Evolutionary conservation across 2,329 filamentous ascomycete species (phyloP), one percentile per base, ranked within the genome.

Genomic region (Ustilaginoidea virens): DNA sequence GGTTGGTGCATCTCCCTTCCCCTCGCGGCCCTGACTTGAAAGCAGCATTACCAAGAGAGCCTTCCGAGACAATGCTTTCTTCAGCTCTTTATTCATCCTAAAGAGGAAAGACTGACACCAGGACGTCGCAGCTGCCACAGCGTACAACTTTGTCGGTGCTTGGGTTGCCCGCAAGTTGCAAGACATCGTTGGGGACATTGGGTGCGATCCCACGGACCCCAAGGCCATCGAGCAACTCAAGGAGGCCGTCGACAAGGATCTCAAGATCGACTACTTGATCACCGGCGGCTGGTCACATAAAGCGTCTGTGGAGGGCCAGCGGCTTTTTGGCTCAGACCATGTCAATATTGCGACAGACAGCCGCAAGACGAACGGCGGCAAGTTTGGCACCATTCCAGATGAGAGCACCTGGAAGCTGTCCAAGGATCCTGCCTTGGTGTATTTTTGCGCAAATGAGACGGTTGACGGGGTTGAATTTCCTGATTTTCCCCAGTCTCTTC

Each of bases 391-490:
- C 36, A 92, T 96, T 29, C 79, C 87, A 0, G 66, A 74, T 7
- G 75, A 86, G 52, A 70, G 68, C 37, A 68, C 67, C 13, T 94
- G 83, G 82, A 78, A 65, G 19, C 63, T 90, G 6, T 79, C 73
- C 23, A 61, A 71, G 39, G 61, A 70, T 21, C 60, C 76, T 7
- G 70, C 83, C 1, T 64, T 92, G 44, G 77, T 87, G 2, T 96
- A 94, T 55, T 86, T 74, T 51, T 93, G 87, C 52, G 80, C 86
- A 52, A 96, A 96, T 43, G 86, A 96, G 61, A 93, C 83, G 0
- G 82, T 92, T 5, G 83, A 93, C 44, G 86, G 86, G 19, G 83
- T 96, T 12, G 87, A 96, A 48, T 93, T 92, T 42, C 82, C 78
- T 5, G 55, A 44, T n/a, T 70, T 72, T 46, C 87, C 87, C 15